Conservation (phyloP, 2,329 filamentous ascomycete species). For the Dothistroma pini region DNA sequence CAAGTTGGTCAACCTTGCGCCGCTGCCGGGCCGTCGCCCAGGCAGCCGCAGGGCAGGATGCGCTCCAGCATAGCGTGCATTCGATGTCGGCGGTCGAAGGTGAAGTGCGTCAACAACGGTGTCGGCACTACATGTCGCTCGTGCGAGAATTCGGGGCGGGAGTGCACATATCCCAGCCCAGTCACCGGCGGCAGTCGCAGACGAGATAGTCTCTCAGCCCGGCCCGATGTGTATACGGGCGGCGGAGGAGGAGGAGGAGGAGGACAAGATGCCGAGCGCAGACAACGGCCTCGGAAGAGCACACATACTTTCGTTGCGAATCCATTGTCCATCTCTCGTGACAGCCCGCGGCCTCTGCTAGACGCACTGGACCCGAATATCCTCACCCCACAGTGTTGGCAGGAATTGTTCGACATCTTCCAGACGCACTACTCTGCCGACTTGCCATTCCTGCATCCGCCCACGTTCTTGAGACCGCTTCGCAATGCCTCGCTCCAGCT, state of each 20-base stretch:
- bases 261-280: constrained; percentile 28
- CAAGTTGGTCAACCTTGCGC: constrained; percentile 13
- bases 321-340: constrained; percentile 39
- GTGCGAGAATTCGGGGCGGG: constrained; percentile 67
- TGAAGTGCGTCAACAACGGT: constrained; percentile 80
- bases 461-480: constrained; percentile 55
- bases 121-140: constrained; percentile 68
- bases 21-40: constrained; percentile 29
- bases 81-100: constrained; percentile 74
- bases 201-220: constrained; percentile 24
- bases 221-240: constrained; percentile 16
- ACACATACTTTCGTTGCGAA: constrained; percentile 34
- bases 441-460: constrained; percentile 66
- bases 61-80: constrained; percentile 77
- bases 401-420: constrained; percentile 66
- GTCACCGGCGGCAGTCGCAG: constrained; percentile 34
- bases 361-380: constrained; percentile 61
- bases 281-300: constrained; percentile 38
- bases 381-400: constrained; percentile 64
- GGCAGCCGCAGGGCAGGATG: constrained; percentile 47
- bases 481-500: constrained; percentile 29
- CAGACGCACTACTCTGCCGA: constrained; percentile 69
- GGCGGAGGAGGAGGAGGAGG: constrained; percentile 4
- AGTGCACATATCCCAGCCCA: constrained; percentile 67
- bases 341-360: constrained; percentile 44